These are phyloP conservation scores for Croton laevigatus DNA, from an alignment of 441 rosid species.

Conservation along the genomic window DNA sequence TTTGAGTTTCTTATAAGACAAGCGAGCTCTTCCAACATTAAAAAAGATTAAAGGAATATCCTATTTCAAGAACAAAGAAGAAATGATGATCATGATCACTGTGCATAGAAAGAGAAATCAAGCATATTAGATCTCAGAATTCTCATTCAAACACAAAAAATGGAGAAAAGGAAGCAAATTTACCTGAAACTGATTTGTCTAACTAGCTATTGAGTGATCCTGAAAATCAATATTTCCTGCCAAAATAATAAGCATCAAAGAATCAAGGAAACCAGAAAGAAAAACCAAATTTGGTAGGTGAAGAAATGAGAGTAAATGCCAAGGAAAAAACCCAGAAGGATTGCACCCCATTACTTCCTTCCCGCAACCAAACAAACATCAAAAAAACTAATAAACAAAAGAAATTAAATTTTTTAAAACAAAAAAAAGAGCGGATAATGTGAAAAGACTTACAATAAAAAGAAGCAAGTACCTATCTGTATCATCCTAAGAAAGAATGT, in stretches of 20 bases:
- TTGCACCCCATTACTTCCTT: background rate
- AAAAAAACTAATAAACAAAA: background rate
- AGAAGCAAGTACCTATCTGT: background rate
- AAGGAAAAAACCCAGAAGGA: conserved; percentile 18
- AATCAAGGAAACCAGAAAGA: conserved; percentile 9
- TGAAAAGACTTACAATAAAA: conserved; percentile 13
- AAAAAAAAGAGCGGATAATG: conserved; percentile 11
- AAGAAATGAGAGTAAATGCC: conserved; percentile 16
- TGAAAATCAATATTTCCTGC: conserved; percentile 19
- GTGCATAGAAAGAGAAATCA: conserved; percentile 10
- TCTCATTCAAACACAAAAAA: conserved; percentile 10
- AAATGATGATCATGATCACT: conserved; percentile 12
- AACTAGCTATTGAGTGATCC: conserved; percentile 19
- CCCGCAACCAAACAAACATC: conserved; percentile 24
- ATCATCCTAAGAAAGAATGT: conserved; percentile 2
- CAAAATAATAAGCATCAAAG: background rate
- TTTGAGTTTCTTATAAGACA: background rate
- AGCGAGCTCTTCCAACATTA: background rate
- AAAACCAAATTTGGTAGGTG: conserved; percentile 14
- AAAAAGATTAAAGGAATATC: background rate
- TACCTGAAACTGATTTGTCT: conserved; percentile 25
- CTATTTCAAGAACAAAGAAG: background rate
- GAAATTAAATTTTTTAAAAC: background rate
- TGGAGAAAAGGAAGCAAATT: conserved; percentile 12
- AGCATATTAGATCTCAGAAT: conserved; percentile 26